phyloP scores from a whole-genome alignment of 2,329 filamentous ascomycete species.

The Colletotrichum phormii region DNA sequence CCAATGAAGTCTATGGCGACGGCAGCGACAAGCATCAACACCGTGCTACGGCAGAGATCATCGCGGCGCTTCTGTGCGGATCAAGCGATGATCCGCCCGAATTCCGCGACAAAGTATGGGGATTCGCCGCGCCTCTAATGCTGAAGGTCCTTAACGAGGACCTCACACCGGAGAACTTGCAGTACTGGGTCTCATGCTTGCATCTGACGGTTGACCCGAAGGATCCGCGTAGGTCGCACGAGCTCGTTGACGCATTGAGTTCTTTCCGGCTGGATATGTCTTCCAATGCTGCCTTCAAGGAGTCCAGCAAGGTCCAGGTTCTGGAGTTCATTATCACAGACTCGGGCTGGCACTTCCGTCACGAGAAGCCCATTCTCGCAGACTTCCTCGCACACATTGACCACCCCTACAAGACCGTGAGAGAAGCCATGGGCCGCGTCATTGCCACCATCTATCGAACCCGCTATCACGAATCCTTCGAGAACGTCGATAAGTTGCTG shows the following conservation, averaged over 20 bases:
- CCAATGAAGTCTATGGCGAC: slow-evolving; percentile 84
- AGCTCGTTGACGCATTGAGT: slow-evolving; percentile 84
- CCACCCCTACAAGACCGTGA: slow-evolving; percentile 97
- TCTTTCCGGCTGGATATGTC: slow-evolving; percentile 92
- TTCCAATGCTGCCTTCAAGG: slow-evolving; percentile 98
- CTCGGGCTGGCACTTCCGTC: slow-evolving; percentile 94
- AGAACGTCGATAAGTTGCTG: slow-evolving; percentile 80
- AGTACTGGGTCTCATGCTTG: slow-evolving; percentile 95
- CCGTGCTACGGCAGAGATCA: slow-evolving; percentile 92
- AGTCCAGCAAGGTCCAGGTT: slow-evolving; percentile 94
- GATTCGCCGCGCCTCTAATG: slow-evolving; percentile 89
- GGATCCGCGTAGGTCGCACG: slow-evolving; percentile 88
- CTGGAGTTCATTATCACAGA: slow-evolving; percentile 90
- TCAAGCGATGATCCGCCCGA: slow-evolving; percentile 82
- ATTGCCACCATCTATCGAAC: slow-evolving; percentile 91
- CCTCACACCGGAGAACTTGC: slow-evolving; percentile 91
- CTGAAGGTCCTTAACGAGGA: slow-evolving; percentile 89
- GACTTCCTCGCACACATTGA: slow-evolving; percentile 93
- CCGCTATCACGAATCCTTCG: slow-evolving; percentile 93
- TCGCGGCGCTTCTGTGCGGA: slow-evolving; percentile 85
- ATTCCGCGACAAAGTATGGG: slow-evolving; percentile 83
- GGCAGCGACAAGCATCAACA: slow-evolving; percentile 98
- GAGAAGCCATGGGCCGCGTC: slow-evolving; percentile 92
- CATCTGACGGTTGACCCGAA: slow-evolving; percentile 90
- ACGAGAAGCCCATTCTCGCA: slow-evolving; percentile 87